Conservation (phyloP, 1,284 basidiomycete genomes). For the Calocybe gambosa region DNA sequence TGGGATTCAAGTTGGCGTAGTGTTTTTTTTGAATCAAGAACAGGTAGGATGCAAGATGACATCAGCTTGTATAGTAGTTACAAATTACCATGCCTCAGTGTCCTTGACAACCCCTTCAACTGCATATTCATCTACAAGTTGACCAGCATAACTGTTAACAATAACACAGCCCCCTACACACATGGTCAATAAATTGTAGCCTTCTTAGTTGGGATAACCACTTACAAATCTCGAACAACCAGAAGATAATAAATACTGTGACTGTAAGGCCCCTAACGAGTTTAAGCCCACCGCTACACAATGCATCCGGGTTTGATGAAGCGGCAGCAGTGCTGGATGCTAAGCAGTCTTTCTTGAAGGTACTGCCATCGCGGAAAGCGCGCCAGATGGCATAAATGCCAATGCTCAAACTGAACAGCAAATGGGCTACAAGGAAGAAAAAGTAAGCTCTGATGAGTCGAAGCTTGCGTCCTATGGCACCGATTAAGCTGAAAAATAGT, state of each 20-base stretch:
- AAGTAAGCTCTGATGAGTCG: conserved; percentile 34
- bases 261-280: conserved; percentile 34
- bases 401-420: conserved; percentile 35
- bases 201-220: conserved; percentile 2
- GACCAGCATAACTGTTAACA: conserved; percentile 32
- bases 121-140: conserved; percentile 34
- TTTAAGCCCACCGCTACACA: conserved; percentile 30
- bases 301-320: conserved; percentile 16
- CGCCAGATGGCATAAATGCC: conserved; percentile 36
- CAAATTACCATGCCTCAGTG: conserved; percentile 31
- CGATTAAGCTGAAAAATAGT: conserved; percentile 28
- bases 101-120: conserved; percentile 31
- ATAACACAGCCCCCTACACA: conserved; percentile 36
- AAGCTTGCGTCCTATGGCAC: conserved; percentile 32
- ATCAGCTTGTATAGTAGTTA: background rate
- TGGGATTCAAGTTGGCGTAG: background rate
- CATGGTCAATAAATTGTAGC: background rate
- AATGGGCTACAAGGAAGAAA: conserved; percentile 30
- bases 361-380: conserved; percentile 31
- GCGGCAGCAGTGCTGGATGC: conserved; percentile 21
- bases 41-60: background rate
- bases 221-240: conserved; percentile 40
- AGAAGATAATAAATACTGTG: conserved; percentile 33
- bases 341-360: conserved; percentile 30
- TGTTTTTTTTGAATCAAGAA: conserved; percentile 1